Conservation (phyloP, 192 early-diverging fungal genomes). For the Spinellus fusiger region DNA sequence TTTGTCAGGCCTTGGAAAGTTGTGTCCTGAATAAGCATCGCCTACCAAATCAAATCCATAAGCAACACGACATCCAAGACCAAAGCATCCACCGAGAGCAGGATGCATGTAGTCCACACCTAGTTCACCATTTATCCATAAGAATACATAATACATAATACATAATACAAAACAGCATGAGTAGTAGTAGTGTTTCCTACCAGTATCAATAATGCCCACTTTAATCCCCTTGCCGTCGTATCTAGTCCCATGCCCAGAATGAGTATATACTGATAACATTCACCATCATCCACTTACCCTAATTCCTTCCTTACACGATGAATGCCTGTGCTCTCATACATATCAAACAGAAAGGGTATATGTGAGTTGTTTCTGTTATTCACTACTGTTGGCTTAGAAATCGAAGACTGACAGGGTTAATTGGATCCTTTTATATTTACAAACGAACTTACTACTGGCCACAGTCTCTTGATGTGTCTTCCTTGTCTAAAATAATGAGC, state of each 20-base stretch:
- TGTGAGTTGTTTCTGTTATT: constrained; percentile 1
- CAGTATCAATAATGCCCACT: constrained; percentile 55
- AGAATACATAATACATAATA: background rate
- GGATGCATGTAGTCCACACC: constrained; percentile 54
- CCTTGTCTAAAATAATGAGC: constrained; percentile 19
- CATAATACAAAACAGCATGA: background rate
- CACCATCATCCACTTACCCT: constrained; percentile 14
- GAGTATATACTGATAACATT: background rate
- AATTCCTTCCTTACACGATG: constrained; percentile 26
- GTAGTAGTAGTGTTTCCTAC: constrained; percentile 9
- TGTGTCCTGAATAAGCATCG: constrained; percentile 40
- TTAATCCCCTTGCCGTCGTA: constrained; percentile 41
- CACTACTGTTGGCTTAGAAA: constrained; percentile 9
- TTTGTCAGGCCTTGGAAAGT: constrained; percentile 26
- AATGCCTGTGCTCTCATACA: constrained; percentile 42
- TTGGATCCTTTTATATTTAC: background rate
- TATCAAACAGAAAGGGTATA: constrained; percentile 8
- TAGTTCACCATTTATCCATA: constrained; percentile 1
- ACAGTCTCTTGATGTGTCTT: constrained; percentile 33
- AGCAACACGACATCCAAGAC: constrained; percentile 43
- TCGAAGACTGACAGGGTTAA: background rate
- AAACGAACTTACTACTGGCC: constrained; percentile 35
- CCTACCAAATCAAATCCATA: constrained; percentile 52
- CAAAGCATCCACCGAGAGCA: constrained; percentile 53
- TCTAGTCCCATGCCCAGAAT: background rate